These are phyloP conservation scores for Pythium monospermum DNA, from an alignment of 352 stramenopile genomes.

Conservation along the genomic window DNA sequence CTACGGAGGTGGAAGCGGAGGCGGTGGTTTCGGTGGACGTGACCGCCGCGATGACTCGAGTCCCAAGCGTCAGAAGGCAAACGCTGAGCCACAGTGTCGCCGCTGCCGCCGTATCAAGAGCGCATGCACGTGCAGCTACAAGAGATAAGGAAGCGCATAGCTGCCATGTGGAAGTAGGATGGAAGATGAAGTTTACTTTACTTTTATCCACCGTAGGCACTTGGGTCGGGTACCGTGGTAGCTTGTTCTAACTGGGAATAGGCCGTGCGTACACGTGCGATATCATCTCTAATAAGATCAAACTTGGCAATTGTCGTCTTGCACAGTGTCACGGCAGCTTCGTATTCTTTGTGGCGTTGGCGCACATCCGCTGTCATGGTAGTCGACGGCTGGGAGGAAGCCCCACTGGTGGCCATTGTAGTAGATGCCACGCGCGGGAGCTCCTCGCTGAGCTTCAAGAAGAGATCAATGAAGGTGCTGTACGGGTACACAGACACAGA, in stretches of 20 bases:
- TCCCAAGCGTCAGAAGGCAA: constrained; percentile 25
- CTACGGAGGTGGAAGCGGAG: constrained; percentile 1
- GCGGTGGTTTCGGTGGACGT: background rate
- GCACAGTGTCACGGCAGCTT: constrained; percentile 18
- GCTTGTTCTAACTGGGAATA: constrained; percentile 15
- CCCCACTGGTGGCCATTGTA: background rate
- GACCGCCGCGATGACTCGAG: constrained; percentile 18
- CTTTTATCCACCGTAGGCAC: background rate
- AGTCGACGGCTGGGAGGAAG: background rate
- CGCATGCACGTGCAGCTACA: constrained; percentile 29
- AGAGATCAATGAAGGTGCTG: constrained; percentile 46
- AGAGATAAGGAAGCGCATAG: constrained; percentile 7
- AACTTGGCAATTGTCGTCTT: constrained; percentile 26
- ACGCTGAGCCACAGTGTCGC: constrained; percentile 25
- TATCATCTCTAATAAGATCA: constrained; percentile 18
- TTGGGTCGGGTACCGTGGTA: background rate
- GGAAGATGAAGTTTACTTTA: no score
- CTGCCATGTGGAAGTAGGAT: background rate
- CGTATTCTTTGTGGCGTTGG: constrained; percentile 24
- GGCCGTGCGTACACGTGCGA: constrained; percentile 13
- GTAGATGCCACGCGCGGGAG: constrained; percentile 24
- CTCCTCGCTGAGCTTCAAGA: constrained; percentile 40
- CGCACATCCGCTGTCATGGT: constrained; percentile 9
- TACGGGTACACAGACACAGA: background rate
- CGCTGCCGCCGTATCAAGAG: constrained; percentile 28